Evolutionary conservation across 352 stramenopile species (phyloP).

Genomic region (Globisporangium nagaii): DNA sequence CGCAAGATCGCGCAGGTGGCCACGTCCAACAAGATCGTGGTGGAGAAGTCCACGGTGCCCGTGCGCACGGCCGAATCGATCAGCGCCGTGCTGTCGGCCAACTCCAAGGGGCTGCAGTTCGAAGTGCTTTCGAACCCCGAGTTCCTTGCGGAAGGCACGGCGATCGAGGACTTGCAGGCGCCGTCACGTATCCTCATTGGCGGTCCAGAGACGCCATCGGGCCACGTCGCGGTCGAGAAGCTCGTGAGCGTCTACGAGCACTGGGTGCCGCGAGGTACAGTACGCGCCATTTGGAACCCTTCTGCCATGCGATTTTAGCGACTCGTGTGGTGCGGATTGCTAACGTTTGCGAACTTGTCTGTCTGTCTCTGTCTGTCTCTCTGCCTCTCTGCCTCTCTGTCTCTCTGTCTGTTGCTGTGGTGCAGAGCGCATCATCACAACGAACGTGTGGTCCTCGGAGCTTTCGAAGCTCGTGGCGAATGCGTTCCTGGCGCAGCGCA

Average conservation of each 20-base stretch:
- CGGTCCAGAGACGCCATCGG: conserved; percentile 90
- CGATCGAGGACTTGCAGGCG: conserved; percentile 94
- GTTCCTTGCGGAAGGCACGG: conserved; percentile 99
- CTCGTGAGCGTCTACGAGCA: conserved; percentile 97
- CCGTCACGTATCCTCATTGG: conserved; percentile 99
- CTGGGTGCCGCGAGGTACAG: conserved; percentile 90
- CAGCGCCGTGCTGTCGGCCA: conserved; percentile 91
- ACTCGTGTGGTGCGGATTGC: no score
- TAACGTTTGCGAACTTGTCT: not conserved
- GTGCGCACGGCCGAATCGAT: conserved; percentile 98
- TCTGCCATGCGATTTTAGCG: no score
- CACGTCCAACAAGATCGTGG: conserved; percentile 96
- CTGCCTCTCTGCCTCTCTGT: not conserved
- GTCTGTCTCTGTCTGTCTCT: not conserved
- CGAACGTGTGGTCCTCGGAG: conserved; percentile 99
- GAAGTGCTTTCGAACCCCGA: conserved; percentile 99
- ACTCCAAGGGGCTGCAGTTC: conserved; percentile 93
- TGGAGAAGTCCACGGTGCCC: conserved; percentile 99
- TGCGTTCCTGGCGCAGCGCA: conserved; percentile 98
- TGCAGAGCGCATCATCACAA: conserved; percentile 95
- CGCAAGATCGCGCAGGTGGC: conserved; percentile 97
- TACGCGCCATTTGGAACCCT: not conserved
- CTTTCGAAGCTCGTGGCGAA: conserved; percentile 99
- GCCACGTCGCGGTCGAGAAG: conserved; percentile 81
- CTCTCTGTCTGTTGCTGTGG: not conserved